Base-by-base conservation (phyloP, 2,329 filamentous ascomycete species). In the Graphilbum fragrans region DNA sequence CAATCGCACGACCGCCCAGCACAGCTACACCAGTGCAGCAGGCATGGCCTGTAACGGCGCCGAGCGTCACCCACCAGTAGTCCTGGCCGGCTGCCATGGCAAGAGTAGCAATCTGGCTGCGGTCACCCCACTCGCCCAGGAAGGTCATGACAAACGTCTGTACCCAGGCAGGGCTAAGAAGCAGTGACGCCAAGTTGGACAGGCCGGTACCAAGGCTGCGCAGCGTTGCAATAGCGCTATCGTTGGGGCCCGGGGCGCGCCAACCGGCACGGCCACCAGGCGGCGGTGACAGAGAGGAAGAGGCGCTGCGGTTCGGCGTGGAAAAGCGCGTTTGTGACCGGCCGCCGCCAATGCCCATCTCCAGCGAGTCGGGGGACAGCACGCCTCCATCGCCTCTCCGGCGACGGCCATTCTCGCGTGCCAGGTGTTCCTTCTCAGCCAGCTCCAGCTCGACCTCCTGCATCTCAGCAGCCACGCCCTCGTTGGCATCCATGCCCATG, bases 141-240 rank as follows among this genome's bases (percentile, higher is more conserved):
- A 98, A 98, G 2, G 92, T 98, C 92, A 98, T 98, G 52, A 93
- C 77, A 57, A 98, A 98, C 0, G 92, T 98, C 63, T 96, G 90
- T 14, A 98, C 92, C 92, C 92, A 98, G 1, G 88, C 92, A 2
- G 92, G 92, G 60, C 86, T 94, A 32, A 98, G 71, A 5, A 98
- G 72, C 7, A 98, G 69, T 11, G 85, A 87, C 47, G 87, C 77
- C 4, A 98, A 74, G 53, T 98, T 98, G 58, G 80, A 79, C 20
- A 95, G 65, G 1, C 92, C 88, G 18, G 71, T 58, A 47, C 74
- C 46, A 58, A 63, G 45, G 51, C 62, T 53, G 53, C 65, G 51
- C 36, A 67, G 45, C 12, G 90, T 87, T 16, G 71, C 58, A 45
- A 74, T 43, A 59, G 62, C 42, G 51, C 62, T 53, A 53, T 64